phyloP scores from a whole-genome alignment of 1,284 basidiomycete genomes.

The Ceratobasidium sp. region DNA sequence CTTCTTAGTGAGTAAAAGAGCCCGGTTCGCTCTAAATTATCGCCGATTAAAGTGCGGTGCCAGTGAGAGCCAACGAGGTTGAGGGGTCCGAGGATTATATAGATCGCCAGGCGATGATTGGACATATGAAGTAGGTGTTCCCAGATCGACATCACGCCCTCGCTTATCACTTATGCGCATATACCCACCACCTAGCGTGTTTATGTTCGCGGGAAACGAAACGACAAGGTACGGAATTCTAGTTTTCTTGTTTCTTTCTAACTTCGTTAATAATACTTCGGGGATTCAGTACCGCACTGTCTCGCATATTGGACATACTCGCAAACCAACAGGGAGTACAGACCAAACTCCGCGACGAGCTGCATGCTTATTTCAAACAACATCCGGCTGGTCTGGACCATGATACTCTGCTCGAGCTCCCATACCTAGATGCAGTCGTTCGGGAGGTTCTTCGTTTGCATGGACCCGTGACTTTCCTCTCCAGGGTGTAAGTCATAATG shows the following conservation, averaged over 20 bases:
- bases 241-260: background rate
- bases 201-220: conserved; percentile 54
- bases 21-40: background rate
- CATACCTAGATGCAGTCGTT: conserved; percentile 73
- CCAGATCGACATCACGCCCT: background rate
- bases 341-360: conserved; percentile 67
- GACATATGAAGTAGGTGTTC: conserved; percentile 23
- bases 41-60: no score
- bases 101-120: conserved; percentile 56
- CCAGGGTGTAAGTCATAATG: conserved; percentile 61
- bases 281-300: conserved; percentile 57
- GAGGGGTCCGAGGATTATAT: conserved; percentile 57
- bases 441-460: conserved; percentile 76
- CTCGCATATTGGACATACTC: conserved; percentile 62
- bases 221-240: conserved; percentile 11
- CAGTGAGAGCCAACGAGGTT: conserved; percentile 33
- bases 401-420: conserved; percentile 59
- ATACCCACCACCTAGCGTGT: conserved; percentile 6
- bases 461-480: conserved; percentile 74
- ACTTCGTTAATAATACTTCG: background rate
- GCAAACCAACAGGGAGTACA: conserved; percentile 63
- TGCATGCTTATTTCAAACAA: conserved; percentile 56
- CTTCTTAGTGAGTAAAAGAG: conserved; percentile 9
- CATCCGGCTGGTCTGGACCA: conserved; percentile 49
- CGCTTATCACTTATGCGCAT: background rate